Percentiles rank a stretch among this genome's conserved stretches.
phyloP scores from a whole-genome alignment of 1,284 basidiomycete genomes.

The Butyriboletus regius region DNA sequence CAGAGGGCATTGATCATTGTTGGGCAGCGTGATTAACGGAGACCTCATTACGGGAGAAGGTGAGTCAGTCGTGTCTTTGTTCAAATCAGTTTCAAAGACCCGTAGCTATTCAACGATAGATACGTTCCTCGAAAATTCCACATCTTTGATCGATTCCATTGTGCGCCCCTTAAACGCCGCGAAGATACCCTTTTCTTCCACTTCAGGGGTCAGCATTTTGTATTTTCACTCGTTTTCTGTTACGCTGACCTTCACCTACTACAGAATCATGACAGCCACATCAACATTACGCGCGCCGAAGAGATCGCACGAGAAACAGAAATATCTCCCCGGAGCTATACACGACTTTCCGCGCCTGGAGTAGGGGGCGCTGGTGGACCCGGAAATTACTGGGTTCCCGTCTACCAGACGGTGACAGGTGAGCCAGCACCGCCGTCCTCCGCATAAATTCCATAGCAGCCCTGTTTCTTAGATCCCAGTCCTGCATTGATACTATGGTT shows the following conservation, averaged over 20 bases:
- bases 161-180: slow-evolving; percentile 44
- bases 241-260: not conserved
- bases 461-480: slow-evolving; percentile 33
- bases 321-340: slow-evolving; percentile 57
- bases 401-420: slow-evolving; percentile 34
- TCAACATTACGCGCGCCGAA: slow-evolving; percentile 57
- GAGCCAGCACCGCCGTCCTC: not conserved
- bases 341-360: slow-evolving; percentile 48
- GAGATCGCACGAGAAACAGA: slow-evolving; percentile 52
- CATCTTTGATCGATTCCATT: slow-evolving; percentile 45
- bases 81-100: not conserved
- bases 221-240: not conserved
- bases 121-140: slow-evolving; percentile 54
- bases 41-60: slow-evolving; percentile 64
- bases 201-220: slow-evolving; percentile 46
- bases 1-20: not conserved
- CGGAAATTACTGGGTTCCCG: slow-evolving; percentile 65
- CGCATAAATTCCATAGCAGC: not conserved
- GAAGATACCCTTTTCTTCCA: slow-evolving; percentile 47
- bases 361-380: slow-evolving; percentile 57
- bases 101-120: slow-evolving; percentile 34
- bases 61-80: slow-evolving; percentile 22
- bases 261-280: slow-evolving; percentile 64
- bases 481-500: slow-evolving; percentile 59
- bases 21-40: slow-evolving; percentile 51